Evolutionary conservation across 1,284 basidiomycete species (phyloP).

Genomic region (Rhodotorula glutinis): DNA sequence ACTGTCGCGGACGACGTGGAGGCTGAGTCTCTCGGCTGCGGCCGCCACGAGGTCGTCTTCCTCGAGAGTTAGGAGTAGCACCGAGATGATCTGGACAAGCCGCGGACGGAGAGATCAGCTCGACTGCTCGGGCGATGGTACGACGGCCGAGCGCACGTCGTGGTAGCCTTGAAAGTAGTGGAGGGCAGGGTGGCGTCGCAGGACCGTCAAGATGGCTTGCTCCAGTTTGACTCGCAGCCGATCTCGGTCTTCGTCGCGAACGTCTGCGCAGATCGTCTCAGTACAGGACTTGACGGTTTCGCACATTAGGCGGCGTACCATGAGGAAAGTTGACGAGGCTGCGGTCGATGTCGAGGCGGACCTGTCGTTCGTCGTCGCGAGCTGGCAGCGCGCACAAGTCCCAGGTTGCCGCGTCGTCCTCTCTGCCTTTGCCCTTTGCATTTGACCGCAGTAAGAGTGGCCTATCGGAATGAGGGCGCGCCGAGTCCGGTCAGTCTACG

Average conservation of each 20-base stretch:
- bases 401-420: neutral
- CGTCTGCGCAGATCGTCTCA: conserved; percentile 5
- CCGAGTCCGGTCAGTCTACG: neutral
- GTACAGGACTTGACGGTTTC: too few relatives aligned
- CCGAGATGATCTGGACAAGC: conserved; percentile 44
- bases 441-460: conserved; percentile 21
- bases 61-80: conserved; percentile 41
- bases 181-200: conserved; percentile 42
- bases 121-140: neutral
- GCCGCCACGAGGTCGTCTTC: conserved; percentile 34
- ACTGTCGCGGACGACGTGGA: conserved; percentile 43
- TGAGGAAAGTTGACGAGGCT: conserved; percentile 43
- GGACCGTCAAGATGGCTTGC: conserved; percentile 36
- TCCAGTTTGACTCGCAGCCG: conserved; percentile 35
- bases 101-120: conserved; percentile 2
- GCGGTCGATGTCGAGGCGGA: conserved; percentile 44
- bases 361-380: conserved; percentile 39
- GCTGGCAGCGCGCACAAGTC: neutral
- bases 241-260: conserved; percentile 32
- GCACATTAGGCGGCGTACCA: conserved; percentile 19
- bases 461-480: conserved; percentile 3
- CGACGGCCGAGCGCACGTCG: conserved; percentile 6
- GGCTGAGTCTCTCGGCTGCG: conserved; percentile 34
- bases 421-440: conserved; percentile 3
- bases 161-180: conserved; percentile 45